Evolutionary conservation across 108 stramenopile genomes (phyloP), one percentile per base, ranked within the genome.

Genomic region (Discostella pseudostelligera): DNA sequence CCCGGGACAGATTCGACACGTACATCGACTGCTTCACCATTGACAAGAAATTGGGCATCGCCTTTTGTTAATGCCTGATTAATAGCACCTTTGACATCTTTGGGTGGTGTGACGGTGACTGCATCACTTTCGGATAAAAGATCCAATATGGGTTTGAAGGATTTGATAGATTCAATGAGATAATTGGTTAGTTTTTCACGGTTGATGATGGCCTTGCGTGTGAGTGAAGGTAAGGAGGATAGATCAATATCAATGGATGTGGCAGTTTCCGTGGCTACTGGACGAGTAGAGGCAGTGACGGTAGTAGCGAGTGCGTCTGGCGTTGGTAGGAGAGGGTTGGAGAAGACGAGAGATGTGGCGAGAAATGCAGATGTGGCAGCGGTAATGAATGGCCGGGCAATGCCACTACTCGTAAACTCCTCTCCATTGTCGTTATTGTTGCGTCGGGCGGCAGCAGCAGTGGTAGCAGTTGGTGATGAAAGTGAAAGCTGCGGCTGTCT

Each of bases 1-100:
- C 72, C 72, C 0, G 72, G 72, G 5, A 74, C 72, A 10, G 65
- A 66, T 45, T 74, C 72, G 39, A 72, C 56, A 11, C 72, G 63
- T 21, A 72, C 64, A 51, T 72, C 72, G 19, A 68, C 35, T 26
- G 46, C 25, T 36, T 56, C 58, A 22, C 63, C 63, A 29, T 72
- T 72, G 32, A 72, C 43, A 12, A 65, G 47, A 47, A 72, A 65
- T 51, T 64, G 57, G 8, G 72, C 72, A 39, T 72, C 72, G 14
- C 72, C 72, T 12, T 39, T 40, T 8, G 63, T 45, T 28, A 74
- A 26, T 0, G 64, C 46, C 17, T 35, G 39, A 21, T 65, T 60
- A 21, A 74, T 59, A 9, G 72, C 72, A 2, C 51, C 59, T 39
- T 63, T 63, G 42, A 74, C 72, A 54, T 74, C 59, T 47, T 66